Evolutionary conservation across 352 stramenopile species (phyloP), one percentile per base, ranked within the genome.

Genomic region (Phytophthora syringae): DNA sequence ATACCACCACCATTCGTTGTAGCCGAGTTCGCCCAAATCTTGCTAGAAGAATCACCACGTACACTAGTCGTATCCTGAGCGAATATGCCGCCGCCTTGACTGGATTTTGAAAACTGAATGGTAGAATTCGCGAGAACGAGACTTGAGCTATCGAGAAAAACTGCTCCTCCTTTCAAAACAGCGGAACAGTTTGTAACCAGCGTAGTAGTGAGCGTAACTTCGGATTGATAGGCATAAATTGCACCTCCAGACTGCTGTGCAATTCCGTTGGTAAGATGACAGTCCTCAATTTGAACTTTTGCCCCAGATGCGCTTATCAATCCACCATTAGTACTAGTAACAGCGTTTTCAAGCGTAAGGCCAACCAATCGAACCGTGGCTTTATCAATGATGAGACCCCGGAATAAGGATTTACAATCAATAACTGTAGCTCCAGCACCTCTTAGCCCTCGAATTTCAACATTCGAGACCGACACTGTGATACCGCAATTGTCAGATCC

Each of bases 371-470:
- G 30, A 22, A 70, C 45, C 15, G 44, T 7, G 18, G 52, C 55
- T 0, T 52, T 32, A 16, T 37, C 21, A 36, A 89, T 70, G 7
- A 54, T 60, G n/a, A 89, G 40, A 0, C 80, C 82, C 12, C 20
- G 24, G 9, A 54, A 60, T 1, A 37, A 3, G 15, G 32, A 22
- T 21, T 48, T 20, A 25, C 82, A 91, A 37, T 91, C 67, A n/a
- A 89, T 42, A 2, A 22, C 65, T 5, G 80, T 87, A 6, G 75
- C 34, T 7, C 53, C 39, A 4, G 52, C 27, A 1, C 80, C 82
- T 11, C 67, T 47, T 11, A 91, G 49, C 0, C 82, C 82, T 22
- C 74, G 72, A 37, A 89, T 78, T 0, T 64, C 68, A 15, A 89
- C 42, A 15, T 60, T 39, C 7, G 52, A 24, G 0, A 42, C 72